Conservation (phyloP, 78 protist genomes). For the Tieghemostelium lacteum region DNA sequence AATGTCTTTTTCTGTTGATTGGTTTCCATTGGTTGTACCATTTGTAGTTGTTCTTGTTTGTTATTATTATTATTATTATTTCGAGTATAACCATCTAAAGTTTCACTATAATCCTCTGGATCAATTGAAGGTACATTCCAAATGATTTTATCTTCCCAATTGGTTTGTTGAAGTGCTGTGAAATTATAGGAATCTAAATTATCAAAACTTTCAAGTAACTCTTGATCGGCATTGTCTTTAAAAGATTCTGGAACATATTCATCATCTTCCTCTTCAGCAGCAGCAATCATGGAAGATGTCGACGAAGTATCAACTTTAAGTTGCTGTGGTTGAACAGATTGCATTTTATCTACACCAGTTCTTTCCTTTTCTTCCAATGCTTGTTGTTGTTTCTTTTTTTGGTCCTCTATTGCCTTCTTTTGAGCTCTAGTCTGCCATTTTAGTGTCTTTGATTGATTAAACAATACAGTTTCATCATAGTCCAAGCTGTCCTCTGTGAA, state of each 20-base stretch:
- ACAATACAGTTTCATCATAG: not conserved
- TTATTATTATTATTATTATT: not conserved
- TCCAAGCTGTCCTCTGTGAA: not conserved
- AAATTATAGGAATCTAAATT: conserved; percentile 7
- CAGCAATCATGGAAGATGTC: not conserved
- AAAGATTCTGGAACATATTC: conserved; percentile 59
- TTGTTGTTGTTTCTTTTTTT: not conserved
- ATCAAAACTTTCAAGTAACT: not conserved
- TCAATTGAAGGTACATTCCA: conserved; percentile 24
- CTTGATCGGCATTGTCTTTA: conserved; percentile 4
- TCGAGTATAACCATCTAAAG: not conserved
- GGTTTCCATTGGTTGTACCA: not conserved
- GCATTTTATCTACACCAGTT: no score
- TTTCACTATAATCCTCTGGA: not conserved
- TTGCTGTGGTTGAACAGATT: no score
- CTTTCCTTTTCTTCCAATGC: not conserved
- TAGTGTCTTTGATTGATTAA: not conserved
- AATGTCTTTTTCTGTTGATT: not conserved
- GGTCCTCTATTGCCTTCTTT: not conserved
- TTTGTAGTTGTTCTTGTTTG: not conserved
- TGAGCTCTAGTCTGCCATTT: not conserved
- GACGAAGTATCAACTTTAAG: not conserved
- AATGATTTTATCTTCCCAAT: conserved; percentile 76
- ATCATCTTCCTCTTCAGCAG: conserved; percentile 35
- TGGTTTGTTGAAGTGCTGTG: conserved; percentile 15